Conservation (phyloP, 331 rosid species). For the Acacia pycnantha region DNA sequence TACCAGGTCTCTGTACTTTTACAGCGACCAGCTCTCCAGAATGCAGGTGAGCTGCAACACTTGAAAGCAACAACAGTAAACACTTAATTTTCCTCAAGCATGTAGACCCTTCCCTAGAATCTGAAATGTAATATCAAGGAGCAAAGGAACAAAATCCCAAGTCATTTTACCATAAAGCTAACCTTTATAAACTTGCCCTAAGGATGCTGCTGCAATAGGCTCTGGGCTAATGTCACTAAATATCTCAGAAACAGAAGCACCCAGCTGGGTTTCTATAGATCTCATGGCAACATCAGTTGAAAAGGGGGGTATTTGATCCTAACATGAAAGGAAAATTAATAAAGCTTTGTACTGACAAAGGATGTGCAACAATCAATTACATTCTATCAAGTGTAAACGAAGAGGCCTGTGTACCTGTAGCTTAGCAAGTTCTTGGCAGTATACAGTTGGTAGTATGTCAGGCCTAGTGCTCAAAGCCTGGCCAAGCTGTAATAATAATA, state of each 20-base stretch:
- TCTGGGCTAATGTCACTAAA: conserved; percentile 74
- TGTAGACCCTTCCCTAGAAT: conserved; percentile 26
- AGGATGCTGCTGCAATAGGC: conserved; percentile 95
- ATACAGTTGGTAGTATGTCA: conserved; percentile 74
- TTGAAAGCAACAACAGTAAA: conserved; percentile 66
- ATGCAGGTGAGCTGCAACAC: conserved; percentile 97
- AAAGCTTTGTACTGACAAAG: conserved; percentile 3
- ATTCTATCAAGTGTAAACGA: conserved; percentile 25
- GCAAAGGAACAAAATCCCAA: conserved; percentile 14
- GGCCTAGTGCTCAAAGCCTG: conserved; percentile 98
- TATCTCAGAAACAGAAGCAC: conserved; percentile 60
- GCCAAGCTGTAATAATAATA: conserved; percentile 78
- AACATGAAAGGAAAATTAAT: conserved; percentile 18
- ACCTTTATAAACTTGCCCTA: conserved; percentile 99
- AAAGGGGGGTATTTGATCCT: conserved; percentile 99
- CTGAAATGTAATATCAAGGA: conserved; percentile 3
- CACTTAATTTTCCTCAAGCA: conserved; percentile 46
- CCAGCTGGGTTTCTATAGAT: conserved; percentile 81
- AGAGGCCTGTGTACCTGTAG: conserved; percentile 66
- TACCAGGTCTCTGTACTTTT: conserved; percentile 98
- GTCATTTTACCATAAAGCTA: conserved; percentile 31
- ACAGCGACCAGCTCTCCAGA: conserved; percentile 97
- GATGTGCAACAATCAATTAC: conserved; percentile 26
- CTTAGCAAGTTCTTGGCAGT: conserved; percentile 89
- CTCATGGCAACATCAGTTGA: conserved; percentile 70